Percentiles rank a stretch among this genome's conserved stretches.
Evolutionary conservation across 2,329 filamentous ascomycete genomes (phyloP).

Genomic region (Hawksworthiomyces lignivorus): DNA sequence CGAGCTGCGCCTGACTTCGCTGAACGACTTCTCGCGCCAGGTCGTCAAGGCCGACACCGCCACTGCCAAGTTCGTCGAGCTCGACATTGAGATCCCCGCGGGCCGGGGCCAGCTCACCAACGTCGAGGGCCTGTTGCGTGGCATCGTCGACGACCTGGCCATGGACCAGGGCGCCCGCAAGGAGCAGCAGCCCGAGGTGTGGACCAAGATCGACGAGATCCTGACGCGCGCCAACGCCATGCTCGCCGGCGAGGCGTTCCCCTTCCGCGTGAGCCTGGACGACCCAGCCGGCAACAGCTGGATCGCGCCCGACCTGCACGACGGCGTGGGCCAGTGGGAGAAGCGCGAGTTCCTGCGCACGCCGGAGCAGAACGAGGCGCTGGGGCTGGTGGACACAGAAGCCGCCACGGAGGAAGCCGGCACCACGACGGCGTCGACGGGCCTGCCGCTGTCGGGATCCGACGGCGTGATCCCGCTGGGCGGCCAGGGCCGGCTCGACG

Average conservation of each 20-base stretch:
- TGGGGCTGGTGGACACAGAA: slow-evolving; percentile 65
- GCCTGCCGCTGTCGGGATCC: slow-evolving; percentile 25
- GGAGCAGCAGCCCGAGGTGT: slow-evolving; percentile 67
- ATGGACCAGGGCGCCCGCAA: slow-evolving; percentile 77
- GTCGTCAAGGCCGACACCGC: slow-evolving; percentile 90
- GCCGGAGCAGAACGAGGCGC: slow-evolving; percentile 73
- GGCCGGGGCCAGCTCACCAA: slow-evolving; percentile 90
- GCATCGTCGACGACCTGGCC: slow-evolving; percentile 72
- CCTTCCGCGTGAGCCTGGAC: slow-evolving; percentile 81
- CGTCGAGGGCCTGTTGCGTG: slow-evolving; percentile 77
- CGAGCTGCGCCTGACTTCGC: slow-evolving; percentile 66
- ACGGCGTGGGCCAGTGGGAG: slow-evolving; percentile 78
- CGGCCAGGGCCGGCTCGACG: slow-evolving; percentile 28
- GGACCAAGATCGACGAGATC: slow-evolving; percentile 68
- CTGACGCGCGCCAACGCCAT: slow-evolving; percentile 69
- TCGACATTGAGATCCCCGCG: slow-evolving; percentile 87
- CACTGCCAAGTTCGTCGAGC: slow-evolving; percentile 76
- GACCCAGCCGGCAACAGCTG: slow-evolving; percentile 95
- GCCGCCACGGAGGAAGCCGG: slow-evolving; percentile 21
- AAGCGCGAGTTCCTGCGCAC: slow-evolving; percentile 79
- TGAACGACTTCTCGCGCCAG: slow-evolving; percentile 72
- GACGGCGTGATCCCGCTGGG: slow-evolving; percentile 45
- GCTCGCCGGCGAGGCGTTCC: slow-evolving; percentile 68
- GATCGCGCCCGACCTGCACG: slow-evolving; percentile 79
- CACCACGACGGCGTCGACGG: slow-evolving; percentile 12